phyloP scores from a whole-genome alignment of 306 rosid species.

The Malus sieversii region DNA sequence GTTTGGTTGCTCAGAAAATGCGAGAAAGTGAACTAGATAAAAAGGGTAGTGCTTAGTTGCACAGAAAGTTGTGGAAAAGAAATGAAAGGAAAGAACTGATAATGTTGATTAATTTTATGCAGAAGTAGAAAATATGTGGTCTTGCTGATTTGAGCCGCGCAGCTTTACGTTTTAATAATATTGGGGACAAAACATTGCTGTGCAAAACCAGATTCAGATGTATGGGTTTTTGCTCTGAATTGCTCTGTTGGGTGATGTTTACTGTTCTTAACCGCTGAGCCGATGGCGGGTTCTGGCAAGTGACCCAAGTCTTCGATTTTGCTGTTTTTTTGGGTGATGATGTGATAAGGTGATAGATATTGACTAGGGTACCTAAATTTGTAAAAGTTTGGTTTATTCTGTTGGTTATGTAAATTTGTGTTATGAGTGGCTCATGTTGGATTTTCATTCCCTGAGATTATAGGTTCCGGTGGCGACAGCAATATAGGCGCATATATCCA shows the following conservation, averaged over 20 bases:
- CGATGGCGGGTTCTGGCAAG: neutral
- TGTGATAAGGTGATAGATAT: neutral
- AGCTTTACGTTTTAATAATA: neutral
- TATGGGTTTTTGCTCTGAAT: neutral
- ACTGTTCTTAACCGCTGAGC: neutral
- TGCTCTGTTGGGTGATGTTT: neutral
- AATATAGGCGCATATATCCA: too few relatives aligned
- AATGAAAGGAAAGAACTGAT: neutral
- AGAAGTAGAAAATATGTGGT: neutral
- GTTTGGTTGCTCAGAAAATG: slow-evolving; percentile 8
- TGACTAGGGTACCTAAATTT: neutral
- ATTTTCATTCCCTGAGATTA: neutral
- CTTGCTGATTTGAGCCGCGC: neutral
- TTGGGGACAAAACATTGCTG: neutral
- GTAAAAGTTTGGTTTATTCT: neutral
- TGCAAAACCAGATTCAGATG: neutral
- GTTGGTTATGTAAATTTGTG: neutral
- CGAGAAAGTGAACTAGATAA: neutral
- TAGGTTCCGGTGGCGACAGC: too few relatives aligned
- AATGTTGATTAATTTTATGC: neutral
- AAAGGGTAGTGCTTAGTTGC: neutral
- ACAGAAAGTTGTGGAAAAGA: neutral
- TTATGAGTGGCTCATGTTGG: neutral
- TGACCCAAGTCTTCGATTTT: neutral
- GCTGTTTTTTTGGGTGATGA: neutral